Conservation (phyloP, 2,329 filamentous ascomycete genomes). For the Huntiella moniliformis region DNA sequence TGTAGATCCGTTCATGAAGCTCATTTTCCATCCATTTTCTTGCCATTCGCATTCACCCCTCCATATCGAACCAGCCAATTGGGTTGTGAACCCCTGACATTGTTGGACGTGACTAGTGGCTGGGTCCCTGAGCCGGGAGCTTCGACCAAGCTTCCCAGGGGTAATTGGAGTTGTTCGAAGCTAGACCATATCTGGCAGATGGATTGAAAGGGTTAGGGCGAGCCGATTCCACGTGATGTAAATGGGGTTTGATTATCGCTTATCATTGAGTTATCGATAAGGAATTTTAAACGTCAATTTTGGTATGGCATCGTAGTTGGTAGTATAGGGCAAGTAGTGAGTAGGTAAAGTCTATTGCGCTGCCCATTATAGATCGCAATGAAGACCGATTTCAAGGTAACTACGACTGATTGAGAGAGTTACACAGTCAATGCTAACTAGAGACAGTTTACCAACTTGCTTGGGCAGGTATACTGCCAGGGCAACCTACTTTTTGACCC, state of each 20-base stretch:
- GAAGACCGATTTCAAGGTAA: constrained; percentile 98
- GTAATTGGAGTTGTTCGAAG: not conserved
- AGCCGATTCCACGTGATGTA: not conserved
- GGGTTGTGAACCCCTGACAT: not conserved
- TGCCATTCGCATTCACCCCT: too few species aligned
- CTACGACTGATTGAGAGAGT: constrained; percentile 9
- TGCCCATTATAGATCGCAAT: constrained; percentile 33
- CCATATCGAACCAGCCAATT: not conserved
- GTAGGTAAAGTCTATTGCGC: not conserved
- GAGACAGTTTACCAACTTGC: constrained; percentile 83
- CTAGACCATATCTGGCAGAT: not conserved
- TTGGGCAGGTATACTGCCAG: constrained; percentile 95
- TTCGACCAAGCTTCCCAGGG: constrained; percentile 1
- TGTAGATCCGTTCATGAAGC: too few species aligned
- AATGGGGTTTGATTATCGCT: not conserved
- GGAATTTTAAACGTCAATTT: constrained; percentile 7
- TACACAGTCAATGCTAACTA: not conserved
- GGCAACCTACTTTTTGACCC: constrained; percentile 93
- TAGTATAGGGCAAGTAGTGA: not conserved
- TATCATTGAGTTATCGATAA: constrained; percentile 11
- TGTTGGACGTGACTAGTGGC: not conserved
- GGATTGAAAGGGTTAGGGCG: not conserved
- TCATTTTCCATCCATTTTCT: too few species aligned
- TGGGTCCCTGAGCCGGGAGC: not conserved
- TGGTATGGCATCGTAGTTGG: not conserved